Evolutionary conservation across 169 alveolate genomes (phyloP), one percentile per base, ranked within the genome.

Genomic region (Plasmodium reichenowi): DNA sequence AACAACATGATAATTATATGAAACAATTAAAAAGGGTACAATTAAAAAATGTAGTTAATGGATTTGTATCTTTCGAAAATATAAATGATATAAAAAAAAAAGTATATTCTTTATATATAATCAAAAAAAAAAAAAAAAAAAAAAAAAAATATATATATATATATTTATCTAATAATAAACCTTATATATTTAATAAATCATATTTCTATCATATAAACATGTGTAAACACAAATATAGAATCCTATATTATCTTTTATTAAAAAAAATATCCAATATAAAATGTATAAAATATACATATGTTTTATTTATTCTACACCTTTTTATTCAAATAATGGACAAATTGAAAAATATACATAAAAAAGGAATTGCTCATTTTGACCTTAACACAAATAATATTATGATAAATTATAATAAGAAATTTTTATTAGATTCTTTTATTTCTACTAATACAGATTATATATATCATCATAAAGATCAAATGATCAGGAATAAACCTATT

Each of bases 301-400:
- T 68, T 13, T n/a, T 72, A 26, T 13, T 47, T 47, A 56, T 83
- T 68, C 70, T 83, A 72, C 54, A 38, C 12, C 38, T 83, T 29
- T 83, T 83, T 62, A 45, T 2, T 56, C 80, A 58, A 83, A 83
- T 83, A 32, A 63, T 83, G 12, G 54, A 83, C 7, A 29, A 62
- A 26, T 22, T 83, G 38, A 83, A 54, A 26, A 17, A 50, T 48
- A 15, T 83, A 54, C 91, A 83, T 54, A 83, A 50, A 52, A 83
- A 48, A 22, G 52, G 66, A 17, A 83, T 83, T n/a, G 45, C 29
- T 38, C 91, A 83, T 83, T 83, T 83, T 83, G 91, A 83, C 32
- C 68, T 83, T 68, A 83, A 70, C 73, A 29, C 86, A 2, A 20
- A 68, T 58, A 83, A 83, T 52, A 83, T 83, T 54, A 54, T 83